Conservation (phyloP, 129 eudicot genomes). For the Deinandra increscens region DNA sequence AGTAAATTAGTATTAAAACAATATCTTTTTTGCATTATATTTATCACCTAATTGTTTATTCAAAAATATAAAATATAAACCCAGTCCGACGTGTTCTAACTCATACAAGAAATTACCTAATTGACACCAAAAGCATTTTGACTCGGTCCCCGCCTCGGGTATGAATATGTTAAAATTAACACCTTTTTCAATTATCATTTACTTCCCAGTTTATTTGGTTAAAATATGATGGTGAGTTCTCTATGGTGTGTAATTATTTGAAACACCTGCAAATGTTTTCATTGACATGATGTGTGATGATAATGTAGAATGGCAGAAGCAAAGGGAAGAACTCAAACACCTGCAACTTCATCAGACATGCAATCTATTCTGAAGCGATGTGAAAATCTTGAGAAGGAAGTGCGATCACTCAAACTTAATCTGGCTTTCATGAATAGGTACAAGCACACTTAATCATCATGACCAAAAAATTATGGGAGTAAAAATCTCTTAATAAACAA, state of each 20-base stretch:
- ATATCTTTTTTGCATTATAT: neutral
- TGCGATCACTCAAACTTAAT: slow-evolving; percentile 78
- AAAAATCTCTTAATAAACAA: no score
- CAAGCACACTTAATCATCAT: no score
- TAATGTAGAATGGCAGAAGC: slow-evolving; percentile 85
- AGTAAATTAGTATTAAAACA: neutral
- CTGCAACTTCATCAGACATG: slow-evolving; percentile 72
- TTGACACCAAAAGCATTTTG: neutral
- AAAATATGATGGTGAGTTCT: neutral
- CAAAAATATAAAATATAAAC: neutral
- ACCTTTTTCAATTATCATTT: neutral
- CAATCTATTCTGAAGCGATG: slow-evolving; percentile 73
- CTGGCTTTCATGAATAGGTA: slow-evolving; percentile 88
- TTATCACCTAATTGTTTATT: neutral
- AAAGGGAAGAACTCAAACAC: slow-evolving; percentile 71
- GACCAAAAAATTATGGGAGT: no score
- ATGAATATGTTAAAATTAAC: neutral
- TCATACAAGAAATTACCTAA: neutral
- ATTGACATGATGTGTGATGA: slow-evolving; percentile 2
- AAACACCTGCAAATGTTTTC: neutral
- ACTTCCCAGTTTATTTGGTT: neutral
- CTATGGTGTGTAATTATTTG: neutral
- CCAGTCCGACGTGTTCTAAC: neutral
- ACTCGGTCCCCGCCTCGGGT: neutral
- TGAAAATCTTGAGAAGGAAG: slow-evolving; percentile 93